These are phyloP conservation scores for Fusarium beomiforme DNA, from an alignment of 2,329 filamentous ascomycete genomes.

Conservation along the genomic window DNA sequence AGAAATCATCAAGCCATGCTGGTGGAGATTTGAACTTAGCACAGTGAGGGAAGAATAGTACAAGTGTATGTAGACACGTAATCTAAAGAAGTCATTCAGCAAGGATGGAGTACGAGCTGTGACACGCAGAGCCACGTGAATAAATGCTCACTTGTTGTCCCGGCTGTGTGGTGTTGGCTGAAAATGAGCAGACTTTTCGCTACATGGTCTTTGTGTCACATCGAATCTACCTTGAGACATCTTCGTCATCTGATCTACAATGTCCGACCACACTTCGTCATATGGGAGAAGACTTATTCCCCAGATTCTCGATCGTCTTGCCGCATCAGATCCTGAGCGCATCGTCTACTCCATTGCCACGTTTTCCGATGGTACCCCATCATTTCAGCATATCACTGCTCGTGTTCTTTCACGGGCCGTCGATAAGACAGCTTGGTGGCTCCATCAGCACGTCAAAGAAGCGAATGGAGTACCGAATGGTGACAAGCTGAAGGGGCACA, in stretches of 20 bases:
- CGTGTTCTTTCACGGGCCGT: neutral
- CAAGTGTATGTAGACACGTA: neutral
- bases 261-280: neutral
- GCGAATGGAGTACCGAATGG: neutral
- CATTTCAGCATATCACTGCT: neutral
- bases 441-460: neutral
- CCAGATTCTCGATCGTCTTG: neutral
- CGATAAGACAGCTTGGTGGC: constrained; percentile 1
- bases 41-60: neutral
- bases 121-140: neutral
- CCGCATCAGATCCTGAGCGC: neutral
- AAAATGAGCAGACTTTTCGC: neutral
- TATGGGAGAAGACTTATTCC: neutral
- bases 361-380: neutral
- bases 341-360: neutral
- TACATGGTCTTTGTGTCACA: neutral
- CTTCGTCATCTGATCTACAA: neutral
- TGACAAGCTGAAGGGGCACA: neutral
- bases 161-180: neutral
- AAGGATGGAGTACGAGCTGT: neutral
- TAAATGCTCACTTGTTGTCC: neutral
- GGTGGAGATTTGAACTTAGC: neutral
- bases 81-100: neutral
- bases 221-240: neutral
- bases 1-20: too few species aligned